Evolutionary conservation across 179 eudicot species (phyloP).

Genomic region (Gypsophila paniculata): DNA sequence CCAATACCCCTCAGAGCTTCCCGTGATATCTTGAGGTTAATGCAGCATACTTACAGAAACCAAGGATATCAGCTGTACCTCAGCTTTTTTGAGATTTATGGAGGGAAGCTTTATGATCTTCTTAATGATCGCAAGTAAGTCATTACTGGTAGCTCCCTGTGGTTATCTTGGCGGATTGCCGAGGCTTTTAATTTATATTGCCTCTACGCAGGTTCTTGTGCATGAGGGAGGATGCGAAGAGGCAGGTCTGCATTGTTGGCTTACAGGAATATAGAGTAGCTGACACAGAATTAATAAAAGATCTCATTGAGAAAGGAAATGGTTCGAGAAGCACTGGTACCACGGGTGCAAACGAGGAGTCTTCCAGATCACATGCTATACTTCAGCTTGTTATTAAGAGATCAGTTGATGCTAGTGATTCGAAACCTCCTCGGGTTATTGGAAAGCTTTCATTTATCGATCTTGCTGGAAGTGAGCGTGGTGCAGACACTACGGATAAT

Average conservation of each 20-base stretch:
- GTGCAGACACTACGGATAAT: constrained; percentile 98
- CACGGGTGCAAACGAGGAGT: constrained; percentile 98
- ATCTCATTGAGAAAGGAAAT: constrained; percentile 86
- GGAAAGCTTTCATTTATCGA: constrained; percentile 98
- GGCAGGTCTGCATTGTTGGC: constrained; percentile 97
- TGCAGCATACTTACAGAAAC: constrained; percentile 73
- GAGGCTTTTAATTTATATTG: neutral
- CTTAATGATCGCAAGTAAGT: constrained; percentile 84
- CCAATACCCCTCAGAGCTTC: constrained; percentile 91
- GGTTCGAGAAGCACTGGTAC: constrained; percentile 94
- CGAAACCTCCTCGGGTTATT: constrained; percentile 72
- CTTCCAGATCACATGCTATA: constrained; percentile 96
- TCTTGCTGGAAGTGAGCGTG: constrained; percentile 99
- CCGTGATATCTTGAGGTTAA: constrained; percentile 72
- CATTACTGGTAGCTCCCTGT: neutral
- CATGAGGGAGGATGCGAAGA: constrained; percentile 95
- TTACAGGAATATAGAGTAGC: constrained; percentile 80
- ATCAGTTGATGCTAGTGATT: constrained; percentile 60
- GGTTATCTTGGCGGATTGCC: neutral
- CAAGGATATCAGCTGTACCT: constrained; percentile 88
- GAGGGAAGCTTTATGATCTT: constrained; percentile 91
- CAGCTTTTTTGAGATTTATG: constrained; percentile 98
- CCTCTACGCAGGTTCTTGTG: constrained; percentile 55
- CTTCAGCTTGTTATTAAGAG: constrained; percentile 87
- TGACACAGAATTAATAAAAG: constrained; percentile 69